Evolutionary conservation across 2,329 filamentous ascomycete species (phyloP).

Genomic region (Fusarium denticulatum): DNA sequence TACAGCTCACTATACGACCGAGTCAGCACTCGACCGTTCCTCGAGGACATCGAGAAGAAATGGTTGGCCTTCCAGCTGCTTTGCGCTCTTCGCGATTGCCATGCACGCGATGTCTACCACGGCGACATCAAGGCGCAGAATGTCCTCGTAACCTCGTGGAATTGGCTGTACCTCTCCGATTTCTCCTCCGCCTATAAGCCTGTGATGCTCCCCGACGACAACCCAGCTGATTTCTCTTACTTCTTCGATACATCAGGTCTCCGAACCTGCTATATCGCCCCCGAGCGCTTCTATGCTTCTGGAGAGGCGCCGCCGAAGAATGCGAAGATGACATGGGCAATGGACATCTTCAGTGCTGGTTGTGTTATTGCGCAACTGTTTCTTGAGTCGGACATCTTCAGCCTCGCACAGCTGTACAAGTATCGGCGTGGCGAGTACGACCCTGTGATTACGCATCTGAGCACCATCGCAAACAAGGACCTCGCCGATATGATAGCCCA

Average conservation of each 20-base stretch:
- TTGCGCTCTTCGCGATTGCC: slow-evolving; percentile 91
- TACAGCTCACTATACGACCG: slow-evolving; percentile 98
- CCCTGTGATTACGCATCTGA: slow-evolving; percentile 80
- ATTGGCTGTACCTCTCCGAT: slow-evolving; percentile 98
- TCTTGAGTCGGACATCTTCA: slow-evolving; percentile 95
- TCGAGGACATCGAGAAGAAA: slow-evolving; percentile 98
- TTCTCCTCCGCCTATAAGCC: slow-evolving; percentile 97
- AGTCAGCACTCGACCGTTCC: slow-evolving; percentile 92
- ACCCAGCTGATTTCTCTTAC: slow-evolving; percentile 96
- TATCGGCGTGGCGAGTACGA: slow-evolving; percentile 95
- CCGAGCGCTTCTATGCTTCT: slow-evolving; percentile 85
- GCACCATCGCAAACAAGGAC: slow-evolving; percentile 86
- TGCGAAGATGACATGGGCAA: slow-evolving; percentile 81
- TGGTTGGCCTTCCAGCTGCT: slow-evolving; percentile 97
- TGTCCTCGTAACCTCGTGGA: slow-evolving; percentile 96
- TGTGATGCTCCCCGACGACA: slow-evolving; percentile 91
- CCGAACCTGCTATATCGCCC: slow-evolving; percentile 93
- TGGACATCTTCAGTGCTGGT: slow-evolving; percentile 98
- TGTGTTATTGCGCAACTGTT: slow-evolving; percentile 98
- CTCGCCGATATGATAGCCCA: slow-evolving; percentile 89
- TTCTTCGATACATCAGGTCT: slow-evolving; percentile 95
- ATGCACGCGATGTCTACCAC: slow-evolving; percentile 88
- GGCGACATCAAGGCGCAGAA: slow-evolving; percentile 99
- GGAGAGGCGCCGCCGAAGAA: slow-evolving; percentile 71
- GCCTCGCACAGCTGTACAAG: slow-evolving; percentile 93